Evolutionary conservation across 495 filamentous ascomycete genomes (phyloP).

Genomic region (Talaromyces thailandensis): DNA sequence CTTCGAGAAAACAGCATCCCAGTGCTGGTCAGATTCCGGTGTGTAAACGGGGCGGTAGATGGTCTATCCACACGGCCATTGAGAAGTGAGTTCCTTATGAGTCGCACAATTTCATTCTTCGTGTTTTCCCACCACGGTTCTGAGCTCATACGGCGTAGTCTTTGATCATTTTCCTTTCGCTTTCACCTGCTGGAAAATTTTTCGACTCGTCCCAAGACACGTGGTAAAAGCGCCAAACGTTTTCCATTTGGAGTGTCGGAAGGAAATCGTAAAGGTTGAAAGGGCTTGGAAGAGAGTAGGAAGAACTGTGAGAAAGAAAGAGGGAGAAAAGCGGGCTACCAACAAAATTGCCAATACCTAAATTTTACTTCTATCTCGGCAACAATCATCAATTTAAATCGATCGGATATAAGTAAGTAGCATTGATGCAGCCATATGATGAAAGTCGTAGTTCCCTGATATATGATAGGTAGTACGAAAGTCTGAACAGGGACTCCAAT

Average conservation of each 20-base stretch:
- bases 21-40: constrained; percentile 11
- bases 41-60: constrained; percentile 14
- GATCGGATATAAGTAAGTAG: neutral
- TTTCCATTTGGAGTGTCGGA: neutral
- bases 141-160: neutral
- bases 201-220: neutral
- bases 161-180: neutral
- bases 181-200: neutral
- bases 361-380: neutral
- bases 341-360: neutral
- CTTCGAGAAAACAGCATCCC: constrained; percentile 9
- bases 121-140: neutral
- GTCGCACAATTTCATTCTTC: neutral
- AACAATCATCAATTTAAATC: neutral
- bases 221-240: neutral
- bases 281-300: neutral
- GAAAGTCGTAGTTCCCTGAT: too few relatives aligned
- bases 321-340: neutral
- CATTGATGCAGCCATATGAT: neutral
- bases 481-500: too few relatives aligned
- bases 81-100: neutral
- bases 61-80: constrained; percentile 10
- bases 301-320: neutral
- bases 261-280: neutral
- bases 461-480: too few relatives aligned